Evolutionary conservation across 352 stramenopile species (phyloP), one percentile per base, ranked within the genome.

Genomic region (Globisporangium radiosum): DNA sequence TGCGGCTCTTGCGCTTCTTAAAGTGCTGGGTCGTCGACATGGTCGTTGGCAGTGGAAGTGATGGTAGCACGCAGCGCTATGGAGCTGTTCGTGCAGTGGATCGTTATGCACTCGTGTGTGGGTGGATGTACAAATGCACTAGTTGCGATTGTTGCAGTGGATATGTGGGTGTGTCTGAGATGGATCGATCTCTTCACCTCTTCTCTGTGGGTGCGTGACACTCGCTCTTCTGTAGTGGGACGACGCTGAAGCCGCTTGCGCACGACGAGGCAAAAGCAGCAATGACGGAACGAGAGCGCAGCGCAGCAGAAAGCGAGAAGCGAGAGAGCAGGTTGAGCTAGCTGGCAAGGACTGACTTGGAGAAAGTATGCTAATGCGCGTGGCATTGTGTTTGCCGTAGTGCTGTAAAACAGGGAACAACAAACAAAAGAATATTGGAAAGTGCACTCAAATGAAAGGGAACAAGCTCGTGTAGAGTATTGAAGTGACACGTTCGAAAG

Each of bases 1-100:
- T 60, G 67, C 73, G 66, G 62, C 66, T 73, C 73, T 87, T 88
- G 64, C 80, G 74, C 60, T 88, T 88, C 70, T 85, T 86, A 60
- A 82, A 84, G 60, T 74, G 77, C 48, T 83, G 76, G 62, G 70
- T 85, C 61, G 87, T 80, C 43, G 72, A 78, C 57, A 78, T 78
- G 42, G 38, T 39, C 50, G 58, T 54, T 51, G 19, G 37, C 54
- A 25, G 43, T 14, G 10, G 19, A 39, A 45, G 33, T 37, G 19
- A 39, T 9, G 36, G 39, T 38, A 15, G 45, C 17, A 19, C 15
- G 45, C 17, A 36, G 45, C 11, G 40, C 7, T 44, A 33, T 33
- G 25, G 25, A 33, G 25, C 25, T 33, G 25, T 33, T 33, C 25
- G 25, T 33, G 25, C 25, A 33, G 25, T 33, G 25, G 25, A 33